A percentile compares a stretch with the other conserved stretches of the same genome.
Conservation (phyloP, 2,329 filamentous ascomycete genomes). For the Scleromitrula shiraiana region DNA sequence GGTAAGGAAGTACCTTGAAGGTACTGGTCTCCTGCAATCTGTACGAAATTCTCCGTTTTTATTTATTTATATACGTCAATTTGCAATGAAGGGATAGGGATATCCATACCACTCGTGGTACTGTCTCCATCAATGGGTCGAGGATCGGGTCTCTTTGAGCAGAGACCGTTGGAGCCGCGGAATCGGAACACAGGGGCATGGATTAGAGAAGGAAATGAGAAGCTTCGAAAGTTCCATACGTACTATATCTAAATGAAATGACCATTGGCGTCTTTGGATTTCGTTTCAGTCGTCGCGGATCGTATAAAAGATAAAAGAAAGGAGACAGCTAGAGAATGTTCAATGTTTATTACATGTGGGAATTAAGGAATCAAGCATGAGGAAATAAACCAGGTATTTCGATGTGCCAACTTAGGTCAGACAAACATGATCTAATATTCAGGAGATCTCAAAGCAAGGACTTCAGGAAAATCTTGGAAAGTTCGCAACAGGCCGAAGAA, state of each 20-base stretch:
- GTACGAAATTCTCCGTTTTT: too few relatives aligned
- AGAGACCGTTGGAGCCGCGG: constrained; percentile 6
- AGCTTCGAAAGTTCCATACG: constrained; percentile 8
- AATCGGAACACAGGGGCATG: constrained; percentile 6
- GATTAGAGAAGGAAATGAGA: constrained; percentile 11
- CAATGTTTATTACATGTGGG: not conserved
- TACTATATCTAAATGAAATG: constrained; percentile 5
- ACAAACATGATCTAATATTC: not conserved
- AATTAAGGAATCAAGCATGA: not conserved
- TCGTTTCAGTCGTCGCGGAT: not conserved
- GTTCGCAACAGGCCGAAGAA: not conserved
- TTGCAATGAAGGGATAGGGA: not conserved
- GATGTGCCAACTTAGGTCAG: too few relatives aligned
- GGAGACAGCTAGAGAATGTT: not conserved
- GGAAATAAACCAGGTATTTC: not conserved
- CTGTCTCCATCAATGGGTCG: not conserved
- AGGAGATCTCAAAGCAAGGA: too few relatives aligned
- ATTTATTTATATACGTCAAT: not conserved
- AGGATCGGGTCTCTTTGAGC: constrained; percentile 3
- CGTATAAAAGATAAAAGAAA: not conserved
- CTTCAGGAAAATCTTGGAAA: too few relatives aligned
- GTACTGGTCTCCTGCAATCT: too few relatives aligned
- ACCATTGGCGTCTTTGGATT: not conserved
- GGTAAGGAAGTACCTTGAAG: too few relatives aligned
- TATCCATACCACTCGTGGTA: not conserved